Conservation (phyloP, 805 yeast species). For the Saturnispora bothae region DNA sequence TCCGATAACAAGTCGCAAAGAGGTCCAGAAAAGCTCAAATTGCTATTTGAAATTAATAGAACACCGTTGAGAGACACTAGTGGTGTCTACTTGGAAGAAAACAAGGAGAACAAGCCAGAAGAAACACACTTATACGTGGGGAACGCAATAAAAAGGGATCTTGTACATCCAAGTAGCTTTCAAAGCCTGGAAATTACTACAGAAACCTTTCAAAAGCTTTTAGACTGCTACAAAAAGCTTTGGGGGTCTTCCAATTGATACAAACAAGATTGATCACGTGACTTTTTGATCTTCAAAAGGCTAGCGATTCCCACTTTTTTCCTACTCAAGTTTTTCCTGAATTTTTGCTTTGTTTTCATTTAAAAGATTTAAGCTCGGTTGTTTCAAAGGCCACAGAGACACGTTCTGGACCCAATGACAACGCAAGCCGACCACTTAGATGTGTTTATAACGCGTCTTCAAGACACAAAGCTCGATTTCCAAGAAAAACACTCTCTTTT, state of each 20-base stretch:
- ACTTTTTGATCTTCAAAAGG: slow-evolving; percentile 16
- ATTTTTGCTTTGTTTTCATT: not conserved
- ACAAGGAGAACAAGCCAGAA: slow-evolving; percentile 1
- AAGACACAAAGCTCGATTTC: slow-evolving; percentile 44
- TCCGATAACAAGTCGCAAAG: not conserved
- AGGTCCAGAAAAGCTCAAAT: not conserved
- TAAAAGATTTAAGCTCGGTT: not conserved
- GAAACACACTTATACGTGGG: not conserved
- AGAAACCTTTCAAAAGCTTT: not conserved
- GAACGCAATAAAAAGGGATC: not conserved
- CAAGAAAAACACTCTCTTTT: slow-evolving; percentile 56
- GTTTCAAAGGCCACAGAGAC: not conserved
- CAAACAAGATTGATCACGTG: slow-evolving; percentile 19
- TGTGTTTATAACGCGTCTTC: slow-evolving; percentile 52
- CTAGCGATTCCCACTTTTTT: slow-evolving; percentile 17
- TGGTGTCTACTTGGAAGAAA: not conserved
- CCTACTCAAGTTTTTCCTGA: not conserved
- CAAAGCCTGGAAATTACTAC: not conserved
- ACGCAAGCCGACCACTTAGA: slow-evolving; percentile 41
- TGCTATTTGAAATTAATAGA: not conserved
- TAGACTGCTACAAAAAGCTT: not conserved
- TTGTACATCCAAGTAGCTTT: not conserved
- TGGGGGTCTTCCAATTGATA: not conserved
- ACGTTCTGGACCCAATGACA: not conserved
- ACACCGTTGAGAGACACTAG: not conserved